These are phyloP conservation scores for Diaporthe sp. DNA, from an alignment of 2,329 filamentous ascomycete genomes.

Conservation along the genomic window DNA sequence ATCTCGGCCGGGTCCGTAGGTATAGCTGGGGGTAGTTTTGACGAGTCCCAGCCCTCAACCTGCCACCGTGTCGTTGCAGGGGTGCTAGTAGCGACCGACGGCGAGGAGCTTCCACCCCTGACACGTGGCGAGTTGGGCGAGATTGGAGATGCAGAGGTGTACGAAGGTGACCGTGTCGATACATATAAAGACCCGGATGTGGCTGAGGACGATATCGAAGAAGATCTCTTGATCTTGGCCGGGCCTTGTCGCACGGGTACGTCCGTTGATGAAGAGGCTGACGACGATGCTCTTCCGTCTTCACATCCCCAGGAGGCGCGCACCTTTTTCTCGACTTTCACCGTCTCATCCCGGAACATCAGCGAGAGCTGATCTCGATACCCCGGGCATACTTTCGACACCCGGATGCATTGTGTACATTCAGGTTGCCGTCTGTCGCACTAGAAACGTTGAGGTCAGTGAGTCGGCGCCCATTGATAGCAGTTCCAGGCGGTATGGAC, in stretches of 20 bases:
- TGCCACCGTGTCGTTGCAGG: background rate
- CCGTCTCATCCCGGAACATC: conserved; percentile 75
- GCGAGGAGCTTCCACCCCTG: background rate
- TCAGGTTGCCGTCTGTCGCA: conserved; percentile 70
- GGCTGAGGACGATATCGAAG: conserved; percentile 33
- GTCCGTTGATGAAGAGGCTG: conserved; percentile 37
- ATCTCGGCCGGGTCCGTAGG: conserved; percentile 56
- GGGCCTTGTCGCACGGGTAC: background rate
- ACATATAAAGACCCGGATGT: conserved; percentile 25
- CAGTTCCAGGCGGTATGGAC: background rate
- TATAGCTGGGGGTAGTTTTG: conserved; percentile 39
- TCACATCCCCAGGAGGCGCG: conserved; percentile 60
- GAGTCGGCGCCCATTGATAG: background rate
- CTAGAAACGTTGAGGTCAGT: conserved; percentile 44
- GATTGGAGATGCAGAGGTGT: conserved; percentile 31
- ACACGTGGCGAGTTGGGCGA: background rate
- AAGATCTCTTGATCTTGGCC: conserved; percentile 28
- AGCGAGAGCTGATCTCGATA: conserved; percentile 73
- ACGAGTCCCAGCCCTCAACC: background rate
- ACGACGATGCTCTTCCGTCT: conserved; percentile 38
- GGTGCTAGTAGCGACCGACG: background rate
- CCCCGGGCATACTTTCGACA: conserved; percentile 69
- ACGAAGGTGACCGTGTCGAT: conserved; percentile 29
- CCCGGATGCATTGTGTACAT: conserved; percentile 71
- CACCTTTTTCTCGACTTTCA: conserved; percentile 69